Conservation (phyloP, 208 protist species). For the Borovskyia barvae region DNA sequence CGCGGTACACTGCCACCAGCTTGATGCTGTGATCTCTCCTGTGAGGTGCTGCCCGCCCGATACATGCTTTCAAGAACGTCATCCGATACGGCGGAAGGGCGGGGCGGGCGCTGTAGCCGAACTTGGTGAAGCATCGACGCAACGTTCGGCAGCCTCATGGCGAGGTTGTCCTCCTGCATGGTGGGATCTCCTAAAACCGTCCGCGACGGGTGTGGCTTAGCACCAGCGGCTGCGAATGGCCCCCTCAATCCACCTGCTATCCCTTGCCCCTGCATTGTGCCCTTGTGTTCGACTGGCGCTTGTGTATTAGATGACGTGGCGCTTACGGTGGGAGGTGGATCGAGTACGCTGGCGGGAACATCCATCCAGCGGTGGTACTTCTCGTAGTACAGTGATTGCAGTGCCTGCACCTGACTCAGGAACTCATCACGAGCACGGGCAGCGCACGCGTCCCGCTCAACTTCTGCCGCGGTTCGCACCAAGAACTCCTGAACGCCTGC, state of each 20-base stretch:
- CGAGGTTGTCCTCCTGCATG: too few relatives aligned
- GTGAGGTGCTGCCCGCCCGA: not conserved
- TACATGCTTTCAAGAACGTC: constrained; percentile 16
- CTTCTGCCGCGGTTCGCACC: constrained; percentile 48
- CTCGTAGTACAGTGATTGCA: constrained; percentile 77
- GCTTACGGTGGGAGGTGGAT: constrained; percentile 6
- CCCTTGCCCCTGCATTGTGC: too few relatives aligned
- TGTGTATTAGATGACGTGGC: not conserved
- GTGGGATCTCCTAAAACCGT: too few relatives aligned
- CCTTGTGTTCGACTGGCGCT: too few relatives aligned
- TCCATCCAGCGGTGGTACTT: constrained; percentile 84
- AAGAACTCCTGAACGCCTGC: constrained; percentile 35
- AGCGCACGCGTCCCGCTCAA: constrained; percentile 35
- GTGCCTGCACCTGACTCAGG: constrained; percentile 63
- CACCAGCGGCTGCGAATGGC: too few relatives aligned
- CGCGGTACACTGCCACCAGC: not conserved
- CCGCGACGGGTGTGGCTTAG: too few relatives aligned
- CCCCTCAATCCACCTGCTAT: too few relatives aligned
- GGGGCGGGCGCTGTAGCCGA: constrained; percentile 28
- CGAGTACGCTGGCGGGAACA: constrained; percentile 56
- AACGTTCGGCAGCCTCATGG: too few relatives aligned
- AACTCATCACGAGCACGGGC: constrained; percentile 70
- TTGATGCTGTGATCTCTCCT: not conserved
- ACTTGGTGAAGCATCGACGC: constrained; percentile 23
- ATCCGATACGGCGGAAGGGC: constrained; percentile 22